These are phyloP conservation scores for Purpureocillium takamizusanense DNA, from an alignment of 2,329 filamentous ascomycete species.

Conservation along the genomic window DNA sequence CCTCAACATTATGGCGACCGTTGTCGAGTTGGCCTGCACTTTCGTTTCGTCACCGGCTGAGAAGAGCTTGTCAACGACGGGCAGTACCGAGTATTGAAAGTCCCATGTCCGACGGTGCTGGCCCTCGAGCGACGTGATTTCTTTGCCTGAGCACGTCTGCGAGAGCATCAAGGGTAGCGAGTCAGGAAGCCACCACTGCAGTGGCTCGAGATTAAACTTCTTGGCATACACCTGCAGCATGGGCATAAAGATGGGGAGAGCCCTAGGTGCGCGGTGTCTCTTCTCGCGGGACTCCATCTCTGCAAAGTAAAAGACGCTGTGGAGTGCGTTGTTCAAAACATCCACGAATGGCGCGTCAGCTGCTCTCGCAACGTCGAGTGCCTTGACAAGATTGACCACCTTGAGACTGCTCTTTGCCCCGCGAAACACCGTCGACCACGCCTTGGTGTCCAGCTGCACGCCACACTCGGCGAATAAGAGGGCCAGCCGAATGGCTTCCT, in stretches of 20 bases:
- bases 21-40: constrained; percentile 27
- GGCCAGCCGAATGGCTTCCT: constrained; percentile 24
- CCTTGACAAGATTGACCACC: constrained; percentile 35
- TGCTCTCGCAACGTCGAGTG: constrained; percentile 33
- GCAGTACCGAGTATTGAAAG: constrained; percentile 21
- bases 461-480: constrained; percentile 28
- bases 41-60: constrained; percentile 10
- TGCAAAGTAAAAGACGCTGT: constrained; percentile 37
- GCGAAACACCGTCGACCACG: constrained; percentile 61
- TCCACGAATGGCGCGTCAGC: constrained; percentile 31
- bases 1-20: constrained; percentile 36
- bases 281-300: constrained; percentile 27
- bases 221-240: constrained; percentile 42
- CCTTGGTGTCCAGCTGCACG: constrained; percentile 54
- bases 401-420: constrained; percentile 55
- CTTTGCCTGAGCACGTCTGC: constrained; percentile 10
- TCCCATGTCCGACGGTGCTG: constrained; percentile 16
- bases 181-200: constrained; percentile 31
- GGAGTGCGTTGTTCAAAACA: constrained; percentile 31
- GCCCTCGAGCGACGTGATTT: constrained; percentile 13
- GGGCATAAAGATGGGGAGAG: constrained; percentile 30
- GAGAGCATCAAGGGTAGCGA: constrained; percentile 20
- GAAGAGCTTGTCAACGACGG: constrained; percentile 22
- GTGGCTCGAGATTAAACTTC: constrained; percentile 35
- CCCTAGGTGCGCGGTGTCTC: constrained; percentile 19